A percentile compares a stretch with the other conserved stretches of the same genome.
These are phyloP conservation scores for Backusella tarrabulga DNA, from an alignment of 192 early-diverging fungal species.

Conservation along the genomic window DNA sequence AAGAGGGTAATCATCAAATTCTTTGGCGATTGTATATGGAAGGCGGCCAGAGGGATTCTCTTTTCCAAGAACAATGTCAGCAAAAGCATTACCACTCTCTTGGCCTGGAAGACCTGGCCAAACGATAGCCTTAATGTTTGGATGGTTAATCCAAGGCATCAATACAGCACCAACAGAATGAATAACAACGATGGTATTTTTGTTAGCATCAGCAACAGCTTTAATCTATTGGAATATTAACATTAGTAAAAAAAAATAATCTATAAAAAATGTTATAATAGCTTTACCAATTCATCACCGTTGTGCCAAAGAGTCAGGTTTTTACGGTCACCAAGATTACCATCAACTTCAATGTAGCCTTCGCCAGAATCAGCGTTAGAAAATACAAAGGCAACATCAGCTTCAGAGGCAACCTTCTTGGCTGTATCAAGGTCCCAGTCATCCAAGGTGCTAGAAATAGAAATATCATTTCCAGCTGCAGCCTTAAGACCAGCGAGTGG, in stretches of 20 bases:
- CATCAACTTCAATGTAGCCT: slow-evolving; percentile 40
- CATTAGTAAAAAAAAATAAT: background rate
- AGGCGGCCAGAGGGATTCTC: slow-evolving; percentile 58
- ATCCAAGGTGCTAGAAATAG: slow-evolving; percentile 1
- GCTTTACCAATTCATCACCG: slow-evolving; percentile 50
- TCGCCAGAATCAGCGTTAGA: slow-evolving; percentile 31
- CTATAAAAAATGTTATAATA: background rate
- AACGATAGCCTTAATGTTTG: slow-evolving; percentile 53
- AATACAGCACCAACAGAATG: slow-evolving; percentile 52
- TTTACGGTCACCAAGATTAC: slow-evolving; percentile 58
- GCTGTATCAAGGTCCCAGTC: slow-evolving; percentile 21
- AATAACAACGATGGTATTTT: slow-evolving; percentile 43
- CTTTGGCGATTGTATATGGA: slow-evolving; percentile 59
- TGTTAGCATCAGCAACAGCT: slow-evolving; percentile 39
- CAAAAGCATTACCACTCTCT: slow-evolving; percentile 62
- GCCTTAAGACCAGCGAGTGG: slow-evolving; percentile 22
- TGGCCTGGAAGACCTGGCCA: slow-evolving; percentile 58
- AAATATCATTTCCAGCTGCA: slow-evolving; percentile 19
- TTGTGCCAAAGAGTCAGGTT: slow-evolving; percentile 56
- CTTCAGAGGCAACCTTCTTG: slow-evolving; percentile 19
- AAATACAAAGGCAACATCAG: slow-evolving; percentile 51
- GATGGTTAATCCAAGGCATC: slow-evolving; percentile 59
- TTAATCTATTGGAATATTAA: slow-evolving; percentile 12
- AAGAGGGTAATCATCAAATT: slow-evolving; percentile 39
- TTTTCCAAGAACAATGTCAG: slow-evolving; percentile 64